Conservation (phyloP, 495 filamentous ascomycete genomes). For the Aspergillus leporis region DNA sequence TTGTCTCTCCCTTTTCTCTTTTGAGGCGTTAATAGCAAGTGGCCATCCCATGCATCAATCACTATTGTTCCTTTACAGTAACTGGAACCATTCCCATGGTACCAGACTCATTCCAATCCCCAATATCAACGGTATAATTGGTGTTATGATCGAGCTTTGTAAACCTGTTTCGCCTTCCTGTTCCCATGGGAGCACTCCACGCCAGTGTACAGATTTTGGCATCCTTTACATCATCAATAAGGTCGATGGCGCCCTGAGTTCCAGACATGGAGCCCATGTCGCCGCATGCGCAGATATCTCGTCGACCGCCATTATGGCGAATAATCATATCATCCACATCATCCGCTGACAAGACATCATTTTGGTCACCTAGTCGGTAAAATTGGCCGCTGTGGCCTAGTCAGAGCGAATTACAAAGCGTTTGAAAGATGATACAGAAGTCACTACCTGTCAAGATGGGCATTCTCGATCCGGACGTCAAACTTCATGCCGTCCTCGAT, state of each 20-base stretch:
- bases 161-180: constrained; percentile 9
- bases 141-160: constrained; percentile 1
- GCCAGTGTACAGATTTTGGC: constrained; percentile 8
- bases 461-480: constrained; percentile 12
- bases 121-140: constrained; percentile 10
- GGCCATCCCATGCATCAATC: not conserved
- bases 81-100: constrained; percentile 10
- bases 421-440: not conserved
- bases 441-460: constrained; percentile 9
- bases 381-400: constrained; percentile 6
- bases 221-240: constrained; percentile 7
- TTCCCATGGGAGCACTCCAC: constrained; percentile 11
- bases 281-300: constrained; percentile 4
- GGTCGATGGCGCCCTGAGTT: constrained; percentile 7
- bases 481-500: constrained; percentile 13
- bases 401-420: not conserved
- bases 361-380: constrained; percentile 8
- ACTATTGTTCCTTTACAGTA: not conserved
- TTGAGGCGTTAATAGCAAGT: not conserved
- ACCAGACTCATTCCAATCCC: constrained; percentile 6
- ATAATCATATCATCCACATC: constrained; percentile 16
- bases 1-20: not conserved
- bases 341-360: constrained; percentile 8
- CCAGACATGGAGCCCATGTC: constrained; percentile 5
- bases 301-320: constrained; percentile 14